Percentiles rank a stretch among this genome's conserved stretches.
phyloP scores from a whole-genome alignment of 208 protist species.

The Crithidia acanthocephali region DNA sequence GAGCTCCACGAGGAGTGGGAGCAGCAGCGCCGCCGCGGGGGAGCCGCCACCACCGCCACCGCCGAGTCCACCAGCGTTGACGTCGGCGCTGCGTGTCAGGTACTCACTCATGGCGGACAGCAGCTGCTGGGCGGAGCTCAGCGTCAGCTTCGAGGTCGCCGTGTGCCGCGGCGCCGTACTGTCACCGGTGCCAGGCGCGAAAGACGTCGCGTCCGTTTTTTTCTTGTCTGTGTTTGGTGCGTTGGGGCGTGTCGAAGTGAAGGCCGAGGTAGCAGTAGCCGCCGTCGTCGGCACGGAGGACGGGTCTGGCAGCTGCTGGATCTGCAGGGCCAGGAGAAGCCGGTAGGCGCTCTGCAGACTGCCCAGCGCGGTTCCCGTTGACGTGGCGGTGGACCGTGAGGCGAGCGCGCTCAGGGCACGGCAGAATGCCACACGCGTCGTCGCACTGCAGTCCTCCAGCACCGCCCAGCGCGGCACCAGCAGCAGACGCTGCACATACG shows the following conservation, averaged over 20 bases:
- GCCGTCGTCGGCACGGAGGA: not conserved
- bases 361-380: slow-evolving; percentile 12
- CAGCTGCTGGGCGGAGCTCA: slow-evolving; percentile 31
- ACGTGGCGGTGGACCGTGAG: not conserved
- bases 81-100: slow-evolving; percentile 14
- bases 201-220: not conserved
- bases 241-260: not conserved
- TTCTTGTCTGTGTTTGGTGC: slow-evolving; percentile 1
- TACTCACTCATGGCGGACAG: slow-evolving; percentile 19
- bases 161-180: not conserved
- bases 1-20: slow-evolving; percentile 68
- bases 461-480: slow-evolving; percentile 26
- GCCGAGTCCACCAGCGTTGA: not conserved
- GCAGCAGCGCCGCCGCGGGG: slow-evolving; percentile 42
- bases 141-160: slow-evolving; percentile 13
- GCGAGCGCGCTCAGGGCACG: slow-evolving; percentile 27
- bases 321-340: slow-evolving; percentile 48
- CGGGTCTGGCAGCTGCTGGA: slow-evolving; percentile 27
- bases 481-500: slow-evolving; percentile 37
- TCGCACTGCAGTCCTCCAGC: slow-evolving; percentile 25
- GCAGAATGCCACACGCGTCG: slow-evolving; percentile 26
- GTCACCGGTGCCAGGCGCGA: not conserved
- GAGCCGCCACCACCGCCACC: slow-evolving; percentile 20
- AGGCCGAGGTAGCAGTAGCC: not conserved
- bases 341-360: slow-evolving; percentile 56